Conservation (phyloP, 257 asterid species). For the Solanum corneliomulleri region DNA sequence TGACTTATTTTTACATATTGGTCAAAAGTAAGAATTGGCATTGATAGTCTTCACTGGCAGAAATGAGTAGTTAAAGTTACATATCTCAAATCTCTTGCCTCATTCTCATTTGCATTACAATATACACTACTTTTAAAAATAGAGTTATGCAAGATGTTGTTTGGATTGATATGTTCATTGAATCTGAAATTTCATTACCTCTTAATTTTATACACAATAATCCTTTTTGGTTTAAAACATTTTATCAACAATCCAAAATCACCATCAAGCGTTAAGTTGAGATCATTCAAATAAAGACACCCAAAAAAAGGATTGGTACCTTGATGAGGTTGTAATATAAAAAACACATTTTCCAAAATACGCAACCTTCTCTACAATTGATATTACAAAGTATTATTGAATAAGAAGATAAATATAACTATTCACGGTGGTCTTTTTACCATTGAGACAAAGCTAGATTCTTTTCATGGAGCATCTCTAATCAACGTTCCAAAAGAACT, state of each 20-base stretch:
- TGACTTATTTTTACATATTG: neutral
- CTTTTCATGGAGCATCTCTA: slow-evolving; percentile 30
- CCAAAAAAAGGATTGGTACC: slow-evolving; percentile 38
- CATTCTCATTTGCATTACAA: neutral
- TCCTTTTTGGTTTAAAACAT: neutral
- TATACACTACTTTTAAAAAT: neutral
- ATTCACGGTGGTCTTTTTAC: slow-evolving; percentile 37
- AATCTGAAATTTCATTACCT: neutral
- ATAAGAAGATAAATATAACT: slow-evolving; percentile 49
- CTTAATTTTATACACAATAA: neutral
- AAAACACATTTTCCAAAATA: neutral
- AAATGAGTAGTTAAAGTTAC: too few relatives aligned
- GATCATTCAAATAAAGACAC: slow-evolving; percentile 48
- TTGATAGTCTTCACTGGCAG: neutral
- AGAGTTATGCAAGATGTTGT: too few relatives aligned
- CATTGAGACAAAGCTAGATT: slow-evolving; percentile 53
- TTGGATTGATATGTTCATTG: neutral
- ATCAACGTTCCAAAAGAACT: too few relatives aligned
- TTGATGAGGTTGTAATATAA: neutral
- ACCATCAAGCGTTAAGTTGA: slow-evolving; percentile 65
- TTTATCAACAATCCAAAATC: neutral
- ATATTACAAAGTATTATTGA: slow-evolving; percentile 23
- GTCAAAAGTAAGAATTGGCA: neutral
- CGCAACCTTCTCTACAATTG: slow-evolving; percentile 1
- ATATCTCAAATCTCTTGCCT: neutral